A percentile compares a stretch with the other conserved stretches of the same genome.
Conservation (phyloP, 169 alveolate genomes). For the Perkinsus marinus region DNA sequence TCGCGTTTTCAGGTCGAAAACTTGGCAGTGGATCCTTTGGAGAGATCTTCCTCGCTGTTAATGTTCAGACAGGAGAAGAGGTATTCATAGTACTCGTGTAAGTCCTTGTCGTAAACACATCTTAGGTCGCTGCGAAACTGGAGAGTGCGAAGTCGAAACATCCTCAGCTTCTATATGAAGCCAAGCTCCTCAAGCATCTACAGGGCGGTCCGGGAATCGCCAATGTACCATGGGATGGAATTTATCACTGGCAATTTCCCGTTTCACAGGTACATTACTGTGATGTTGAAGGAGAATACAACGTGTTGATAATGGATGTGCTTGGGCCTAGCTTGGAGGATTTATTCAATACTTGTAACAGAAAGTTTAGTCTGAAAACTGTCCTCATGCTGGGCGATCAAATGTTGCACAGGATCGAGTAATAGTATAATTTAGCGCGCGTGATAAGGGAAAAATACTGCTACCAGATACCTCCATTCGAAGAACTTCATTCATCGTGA, state of each 20-base stretch:
- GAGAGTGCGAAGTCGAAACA: slow-evolving; percentile 79
- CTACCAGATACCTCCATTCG: slow-evolving; percentile 64
- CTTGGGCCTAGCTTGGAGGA: slow-evolving; percentile 87
- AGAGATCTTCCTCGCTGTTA: slow-evolving; percentile 80
- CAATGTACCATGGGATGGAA: neutral
- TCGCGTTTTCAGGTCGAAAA: slow-evolving; percentile 58
- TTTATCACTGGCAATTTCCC: neutral
- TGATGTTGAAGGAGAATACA: slow-evolving; percentile 90
- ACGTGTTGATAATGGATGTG: slow-evolving; percentile 77
- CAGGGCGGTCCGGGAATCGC: slow-evolving; percentile 74
- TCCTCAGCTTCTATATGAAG: slow-evolving; percentile 88
- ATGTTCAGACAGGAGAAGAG: slow-evolving; percentile 77
- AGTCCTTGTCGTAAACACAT: neutral
- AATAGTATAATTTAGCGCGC: neutral
- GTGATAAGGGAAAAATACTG: neutral
- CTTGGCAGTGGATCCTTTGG: slow-evolving; percentile 97
- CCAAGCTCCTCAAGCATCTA: slow-evolving; percentile 74
- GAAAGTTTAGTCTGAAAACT: slow-evolving; percentile 78
- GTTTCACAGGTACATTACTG: slow-evolving; percentile 67
- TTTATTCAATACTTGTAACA: slow-evolving; percentile 73
- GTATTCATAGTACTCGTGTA: slow-evolving; percentile 18
- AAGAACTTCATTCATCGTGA: slow-evolving; percentile 75
- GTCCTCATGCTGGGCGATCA: slow-evolving; percentile 85
- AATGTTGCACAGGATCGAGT: slow-evolving; percentile 43
- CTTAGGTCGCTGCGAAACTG: slow-evolving; percentile 20